Base-by-base conservation (phyloP, 768 basidiomycete species). In the Gelatoporia subvermispora region DNA sequence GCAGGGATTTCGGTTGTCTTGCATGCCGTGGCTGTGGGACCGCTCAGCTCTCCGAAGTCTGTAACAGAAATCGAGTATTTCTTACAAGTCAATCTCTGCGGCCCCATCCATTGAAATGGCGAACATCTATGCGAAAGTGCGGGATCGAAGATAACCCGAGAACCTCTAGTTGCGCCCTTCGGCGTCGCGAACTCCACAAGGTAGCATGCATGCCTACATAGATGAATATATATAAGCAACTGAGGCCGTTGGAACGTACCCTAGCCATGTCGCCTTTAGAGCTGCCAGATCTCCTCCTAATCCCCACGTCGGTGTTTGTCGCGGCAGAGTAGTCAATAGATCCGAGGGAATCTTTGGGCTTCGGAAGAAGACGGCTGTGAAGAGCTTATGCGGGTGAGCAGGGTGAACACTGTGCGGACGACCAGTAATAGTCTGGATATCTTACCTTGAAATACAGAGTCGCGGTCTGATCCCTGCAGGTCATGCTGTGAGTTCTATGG, bases 1-100 rank as follows among this genome's bases (percentile, higher is more conserved):
- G 71, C 61, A 1, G 78, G 77, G 20, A 81, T 60, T 2, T 76
- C 72, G 25, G 68, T 61, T n/a, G 71, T 63, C 11, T 60, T 47
- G 44, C 72, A 72, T 0, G 75, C 70, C 0, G 68, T 35, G 7
- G 64, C 67, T 69, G 47, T 39, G 34, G 24, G 18, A 8, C 11
- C 10, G 21, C 22, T 15, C 21, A 13, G 37, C 41, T 25, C 24
- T 17, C 11, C 37, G 31, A 15, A 9, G 10, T 3, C 52, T 48
- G 20, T 43, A 50, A 47, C 49, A 54, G n/a, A 53, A 62, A 35
- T 55, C 48, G 36, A 54, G 45, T 9, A 46, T 46, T 11, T 55
- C 61, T 48, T 36, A 72, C 71, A 56, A 1, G 68, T 66, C 37
- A 57, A 60, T 8, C 71, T 56, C 24, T 44, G 57, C 2, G 68